Evolutionary conservation across 2,329 filamentous ascomycete species (phyloP), one percentile per base, ranked within the genome.

Genomic region (Phyllachora maydis): DNA sequence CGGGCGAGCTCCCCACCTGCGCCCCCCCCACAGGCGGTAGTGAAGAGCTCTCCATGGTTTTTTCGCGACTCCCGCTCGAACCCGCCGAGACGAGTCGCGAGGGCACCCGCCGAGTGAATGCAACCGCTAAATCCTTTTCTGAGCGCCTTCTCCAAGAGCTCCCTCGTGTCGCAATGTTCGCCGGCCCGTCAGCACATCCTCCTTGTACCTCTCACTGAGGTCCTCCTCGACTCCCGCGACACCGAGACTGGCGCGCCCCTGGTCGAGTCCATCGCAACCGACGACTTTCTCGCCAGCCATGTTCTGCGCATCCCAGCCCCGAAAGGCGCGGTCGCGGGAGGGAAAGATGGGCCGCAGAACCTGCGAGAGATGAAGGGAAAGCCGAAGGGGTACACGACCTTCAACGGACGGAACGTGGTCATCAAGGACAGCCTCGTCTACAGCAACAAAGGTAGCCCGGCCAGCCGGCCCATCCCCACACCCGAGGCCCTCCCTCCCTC

Each of bases 91-190:
- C 22, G 34, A 22, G 37, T n/a, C n/a, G n/a, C n/a, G n/a, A n/a
- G n/a, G n/a, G n/a, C n/a, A n/a, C n/a, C n/a, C n/a, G n/a, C n/a
- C 33, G 41, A 43, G 37, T 44, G 74, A 70, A 92, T 92, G 83
- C 83, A 83, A 73, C 81, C 88, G 59, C 65, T 95, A 71, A 98
- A 98, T 56, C 88, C 88, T 49, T 95, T 93, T 56, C 65, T 98
- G 51, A 74, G 78, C 61, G 82, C 85, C 63, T 95, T 98, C 70
- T 93, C 93, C 65, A 82, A 81, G 59, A 95, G 82, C 66, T 71
- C 79, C 49, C 65, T 93, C 45, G 75, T 77, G 38, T 60, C 75
- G 41, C 85, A 95, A 70, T 95, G 88, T 60, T 68, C 73, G 32
- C 83, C 88, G 26, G 65, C 82, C 34, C 76, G 88, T 49, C 79